These are phyloP conservation scores for Rhexocercosporidium sp. DNA, from an alignment of 2,329 filamentous ascomycete species.

Conservation along the genomic window DNA sequence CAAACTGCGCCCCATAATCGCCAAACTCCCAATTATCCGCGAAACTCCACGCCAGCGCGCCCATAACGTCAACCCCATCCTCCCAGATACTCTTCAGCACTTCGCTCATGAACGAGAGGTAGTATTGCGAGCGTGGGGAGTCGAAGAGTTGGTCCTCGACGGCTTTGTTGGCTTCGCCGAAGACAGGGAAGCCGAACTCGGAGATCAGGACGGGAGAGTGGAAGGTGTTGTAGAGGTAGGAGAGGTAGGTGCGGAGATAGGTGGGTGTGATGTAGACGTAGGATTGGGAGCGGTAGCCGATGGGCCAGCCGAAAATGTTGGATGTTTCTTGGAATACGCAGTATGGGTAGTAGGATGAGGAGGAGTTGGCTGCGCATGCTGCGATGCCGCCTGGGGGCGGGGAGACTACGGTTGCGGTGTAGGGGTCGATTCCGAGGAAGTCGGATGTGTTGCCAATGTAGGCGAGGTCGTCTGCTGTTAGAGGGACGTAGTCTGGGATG, in stretches of 20 bases:
- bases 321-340: slow-evolving; percentile 56
- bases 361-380: slow-evolving; percentile 53
- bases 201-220: slow-evolving; percentile 49
- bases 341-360: slow-evolving; percentile 53
- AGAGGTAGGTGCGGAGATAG: slow-evolving; percentile 60
- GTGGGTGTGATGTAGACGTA: slow-evolving; percentile 64
- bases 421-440: slow-evolving; percentile 62
- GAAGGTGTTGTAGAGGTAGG: slow-evolving; percentile 65
- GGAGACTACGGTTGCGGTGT: slow-evolving; percentile 59
- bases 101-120: slow-evolving; percentile 51
- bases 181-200: slow-evolving; percentile 64
- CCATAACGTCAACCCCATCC: slow-evolving; percentile 52
- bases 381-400: slow-evolving; percentile 51
- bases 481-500: slow-evolving; percentile 46
- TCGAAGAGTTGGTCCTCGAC: slow-evolving; percentile 53
- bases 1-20: slow-evolving; percentile 46
- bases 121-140: slow-evolving; percentile 50
- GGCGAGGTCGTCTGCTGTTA: slow-evolving; percentile 50
- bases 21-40: slow-evolving; percentile 46
- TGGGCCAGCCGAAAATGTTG: slow-evolving; percentile 58
- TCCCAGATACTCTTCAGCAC: slow-evolving; percentile 52
- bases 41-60: slow-evolving; percentile 52
- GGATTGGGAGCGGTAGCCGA: slow-evolving; percentile 59
- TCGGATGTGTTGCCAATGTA: slow-evolving; percentile 58
- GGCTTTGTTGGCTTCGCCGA: slow-evolving; percentile 49